Evolutionary conservation across 2,329 filamentous ascomycete species (phyloP).

Genomic region (Volutella citrinella): DNA sequence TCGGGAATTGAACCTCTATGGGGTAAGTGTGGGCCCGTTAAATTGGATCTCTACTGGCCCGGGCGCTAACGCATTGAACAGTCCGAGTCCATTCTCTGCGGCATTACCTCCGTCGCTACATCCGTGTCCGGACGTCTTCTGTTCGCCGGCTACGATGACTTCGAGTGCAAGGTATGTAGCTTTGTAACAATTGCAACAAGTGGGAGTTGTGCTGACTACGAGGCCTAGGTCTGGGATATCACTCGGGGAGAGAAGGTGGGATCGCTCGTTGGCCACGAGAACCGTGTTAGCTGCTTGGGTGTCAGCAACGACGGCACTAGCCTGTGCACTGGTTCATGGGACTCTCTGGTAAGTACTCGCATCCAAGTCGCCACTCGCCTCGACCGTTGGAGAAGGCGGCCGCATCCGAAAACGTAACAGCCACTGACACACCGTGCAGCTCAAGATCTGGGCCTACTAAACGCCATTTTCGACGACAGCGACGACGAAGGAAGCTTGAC

Average conservation of each 20-base stretch:
- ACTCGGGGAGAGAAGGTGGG: conserved; percentile 96
- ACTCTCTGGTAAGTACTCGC: conserved; percentile 77
- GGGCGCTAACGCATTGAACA: conserved; percentile 37
- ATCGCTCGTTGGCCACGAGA: conserved; percentile 94
- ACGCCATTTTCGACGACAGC: conserved; percentile 17
- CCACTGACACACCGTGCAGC: conserved; percentile 47
- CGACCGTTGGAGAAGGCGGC: no score
- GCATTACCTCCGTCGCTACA: conserved; percentile 96
- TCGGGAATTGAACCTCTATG: conserved; percentile 68
- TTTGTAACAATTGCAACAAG: background rate
- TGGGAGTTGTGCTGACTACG: no score
- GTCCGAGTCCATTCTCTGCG: conserved; percentile 96
- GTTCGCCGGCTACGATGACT: conserved; percentile 98
- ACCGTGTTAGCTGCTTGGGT: conserved; percentile 96
- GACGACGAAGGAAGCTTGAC: conserved; percentile 23
- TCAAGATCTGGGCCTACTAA: conserved; percentile 87
- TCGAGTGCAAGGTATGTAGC: conserved; percentile 90
- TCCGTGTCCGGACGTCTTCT: conserved; percentile 93
- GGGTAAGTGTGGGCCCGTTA: conserved; percentile 45
- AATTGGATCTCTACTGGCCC: conserved; percentile 4
- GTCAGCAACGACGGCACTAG: conserved; percentile 99
- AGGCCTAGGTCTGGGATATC: conserved; percentile 96
- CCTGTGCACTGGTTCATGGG: conserved; percentile 98
- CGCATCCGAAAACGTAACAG: no score
- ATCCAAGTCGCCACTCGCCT: background rate